Evolutionary conservation across 805 yeast species (phyloP).

Genomic region (Zygoascus biomembranicola): DNA sequence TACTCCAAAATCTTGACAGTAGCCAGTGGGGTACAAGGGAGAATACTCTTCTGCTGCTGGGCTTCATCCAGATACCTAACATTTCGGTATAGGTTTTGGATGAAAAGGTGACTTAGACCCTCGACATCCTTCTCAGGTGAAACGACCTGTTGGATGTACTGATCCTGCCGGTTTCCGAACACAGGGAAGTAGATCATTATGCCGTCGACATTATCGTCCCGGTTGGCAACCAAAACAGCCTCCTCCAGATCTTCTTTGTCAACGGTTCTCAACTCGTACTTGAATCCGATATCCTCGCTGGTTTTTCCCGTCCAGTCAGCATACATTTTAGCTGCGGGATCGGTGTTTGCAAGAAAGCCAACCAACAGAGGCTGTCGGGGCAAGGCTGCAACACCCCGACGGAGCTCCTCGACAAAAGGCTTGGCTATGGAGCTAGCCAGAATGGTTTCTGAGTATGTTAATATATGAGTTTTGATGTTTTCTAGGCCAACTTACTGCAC

Average conservation of each 20-base stretch:
- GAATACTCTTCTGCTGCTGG: slow-evolving; percentile 64
- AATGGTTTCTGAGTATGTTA: slow-evolving; percentile 40
- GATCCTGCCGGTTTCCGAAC: slow-evolving; percentile 91
- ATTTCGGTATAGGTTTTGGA: slow-evolving; percentile 93
- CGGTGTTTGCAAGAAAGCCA: slow-evolving; percentile 85
- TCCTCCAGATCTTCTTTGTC: slow-evolving; percentile 81
- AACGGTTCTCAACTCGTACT: slow-evolving; percentile 66
- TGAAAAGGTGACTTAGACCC: slow-evolving; percentile 83
- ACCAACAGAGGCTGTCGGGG: slow-evolving; percentile 65
- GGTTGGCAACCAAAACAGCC: slow-evolving; percentile 72
- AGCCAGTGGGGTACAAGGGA: slow-evolving; percentile 96
- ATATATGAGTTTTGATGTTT: too few relatives aligned
- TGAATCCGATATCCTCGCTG: slow-evolving; percentile 75
- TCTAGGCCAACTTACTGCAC: neutral
- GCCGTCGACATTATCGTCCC: slow-evolving; percentile 69
- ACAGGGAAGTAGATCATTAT: slow-evolving; percentile 98
- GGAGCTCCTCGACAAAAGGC: slow-evolving; percentile 65
- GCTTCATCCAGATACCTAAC: slow-evolving; percentile 73
- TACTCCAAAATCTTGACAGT: slow-evolving; percentile 88
- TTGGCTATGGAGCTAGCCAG: slow-evolving; percentile 85
- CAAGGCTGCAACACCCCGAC: slow-evolving; percentile 44
- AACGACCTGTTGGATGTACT: slow-evolving; percentile 88
- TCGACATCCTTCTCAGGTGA: slow-evolving; percentile 92
- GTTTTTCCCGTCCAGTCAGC: slow-evolving; percentile 96
- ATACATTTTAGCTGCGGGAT: slow-evolving; percentile 92